phyloP scores from a whole-genome alignment of 139 green algal genomes.

The Picochlorum sp. region DNA sequence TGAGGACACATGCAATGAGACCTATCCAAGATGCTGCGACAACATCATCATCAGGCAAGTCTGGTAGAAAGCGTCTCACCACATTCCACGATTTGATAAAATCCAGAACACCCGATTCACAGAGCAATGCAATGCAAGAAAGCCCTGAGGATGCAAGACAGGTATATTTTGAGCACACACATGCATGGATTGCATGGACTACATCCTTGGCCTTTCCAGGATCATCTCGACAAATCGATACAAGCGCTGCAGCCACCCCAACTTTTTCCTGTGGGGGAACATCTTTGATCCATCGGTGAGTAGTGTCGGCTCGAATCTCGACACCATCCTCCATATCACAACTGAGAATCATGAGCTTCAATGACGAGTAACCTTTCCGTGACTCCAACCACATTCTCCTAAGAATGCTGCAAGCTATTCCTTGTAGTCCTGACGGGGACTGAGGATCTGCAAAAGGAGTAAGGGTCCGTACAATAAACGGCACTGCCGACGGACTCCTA shows the following conservation, averaged over 20 bases:
- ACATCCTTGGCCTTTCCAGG: slow-evolving; percentile 33
- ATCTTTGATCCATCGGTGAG: neutral
- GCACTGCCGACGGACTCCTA: slow-evolving; percentile 19
- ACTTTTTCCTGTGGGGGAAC: neutral
- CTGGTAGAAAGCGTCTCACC: slow-evolving; percentile 26
- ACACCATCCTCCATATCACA: no score
- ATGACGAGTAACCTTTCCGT: slow-evolving; percentile 26
- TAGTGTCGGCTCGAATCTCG: no score
- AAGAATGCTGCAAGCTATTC: slow-evolving; percentile 35
- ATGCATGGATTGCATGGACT: slow-evolving; percentile 22
- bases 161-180: slow-evolving; percentile 2
- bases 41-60: slow-evolving; percentile 26
- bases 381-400: slow-evolving; percentile 30
- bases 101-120: slow-evolving; percentile 42
- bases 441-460: slow-evolving; percentile 21
- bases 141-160: slow-evolving; percentile 31
- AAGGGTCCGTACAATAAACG: slow-evolving; percentile 36
- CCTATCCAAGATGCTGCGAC: slow-evolving; percentile 35
- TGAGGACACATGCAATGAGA: slow-evolving; percentile 20
- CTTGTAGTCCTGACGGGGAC: slow-evolving; percentile 29
- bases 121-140: slow-evolving; percentile 28
- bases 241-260: slow-evolving; percentile 25
- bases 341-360: no score
- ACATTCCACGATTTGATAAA: slow-evolving; percentile 51
- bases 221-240: slow-evolving; percentile 18